Evolutionary conservation across 371 early-diverging fungal genomes (phyloP).

Genomic region (Zopfochytrium polystomum): DNA sequence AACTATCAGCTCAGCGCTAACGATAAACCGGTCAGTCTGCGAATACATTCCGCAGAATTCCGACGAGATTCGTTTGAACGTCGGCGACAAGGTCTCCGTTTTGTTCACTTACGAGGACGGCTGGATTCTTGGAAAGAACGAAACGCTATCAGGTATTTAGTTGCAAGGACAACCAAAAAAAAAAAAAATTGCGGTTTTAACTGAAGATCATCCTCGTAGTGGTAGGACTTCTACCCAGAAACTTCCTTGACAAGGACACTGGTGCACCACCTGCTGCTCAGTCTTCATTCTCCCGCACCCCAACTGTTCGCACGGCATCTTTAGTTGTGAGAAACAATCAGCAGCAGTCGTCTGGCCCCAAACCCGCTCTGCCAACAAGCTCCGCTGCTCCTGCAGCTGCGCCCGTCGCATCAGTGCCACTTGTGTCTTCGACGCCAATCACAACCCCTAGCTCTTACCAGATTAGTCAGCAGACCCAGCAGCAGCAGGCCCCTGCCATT

Average conservation of each 20-base stretch:
- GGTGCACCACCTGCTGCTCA: not conserved
- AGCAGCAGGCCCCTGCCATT: too few relatives aligned
- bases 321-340: not conserved
- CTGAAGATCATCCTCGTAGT: not conserved
- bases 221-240: constrained; percentile 3
- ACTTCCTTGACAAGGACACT: constrained; percentile 1
- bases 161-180: too few relatives aligned
- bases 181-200: not conserved
- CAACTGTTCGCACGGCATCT: not conserved
- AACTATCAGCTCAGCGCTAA: not conserved
- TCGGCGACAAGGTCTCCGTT: not conserved
- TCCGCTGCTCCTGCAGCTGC: constrained; percentile 1
- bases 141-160: not conserved
- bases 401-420: too few relatives aligned
- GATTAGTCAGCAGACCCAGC: too few relatives aligned
- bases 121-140: not conserved
- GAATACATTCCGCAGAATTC: not conserved
- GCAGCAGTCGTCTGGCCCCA: not conserved
- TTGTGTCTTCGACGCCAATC: too few relatives aligned
- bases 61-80: not conserved
- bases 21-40: constrained; percentile 5
- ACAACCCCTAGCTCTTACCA: too few relatives aligned
- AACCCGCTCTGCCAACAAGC: not conserved
- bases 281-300: not conserved
- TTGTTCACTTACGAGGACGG: constrained; percentile 2